These are phyloP conservation scores for Bipolaris sorokiniana DNA, from an alignment of 2,329 filamentous ascomycete genomes.

Conservation along the genomic window DNA sequence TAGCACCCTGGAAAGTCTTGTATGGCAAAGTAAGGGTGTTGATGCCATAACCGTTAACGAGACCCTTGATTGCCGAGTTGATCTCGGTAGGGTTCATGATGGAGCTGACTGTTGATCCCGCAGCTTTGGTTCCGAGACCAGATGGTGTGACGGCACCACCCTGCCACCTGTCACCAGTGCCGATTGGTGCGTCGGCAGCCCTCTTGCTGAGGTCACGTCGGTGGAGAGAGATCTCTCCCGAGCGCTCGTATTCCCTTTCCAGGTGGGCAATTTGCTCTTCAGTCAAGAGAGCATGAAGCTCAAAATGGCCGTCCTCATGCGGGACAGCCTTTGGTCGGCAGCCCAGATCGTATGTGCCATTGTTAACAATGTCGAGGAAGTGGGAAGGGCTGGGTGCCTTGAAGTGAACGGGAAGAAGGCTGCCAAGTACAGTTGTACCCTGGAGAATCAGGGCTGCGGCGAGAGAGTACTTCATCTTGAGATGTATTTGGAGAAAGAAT, in stretches of 20 bases:
- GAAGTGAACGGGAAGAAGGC: slow-evolving; percentile 41
- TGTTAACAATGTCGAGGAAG: slow-evolving; percentile 43
- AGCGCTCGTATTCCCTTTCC: slow-evolving; percentile 33
- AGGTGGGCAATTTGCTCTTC: slow-evolving; percentile 43
- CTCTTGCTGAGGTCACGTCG: slow-evolving; percentile 34
- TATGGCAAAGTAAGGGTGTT: slow-evolving; percentile 53
- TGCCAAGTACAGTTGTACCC: slow-evolving; percentile 36
- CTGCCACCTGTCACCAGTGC: slow-evolving; percentile 51
- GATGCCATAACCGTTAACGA: slow-evolving; percentile 52
- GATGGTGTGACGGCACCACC: slow-evolving; percentile 51
- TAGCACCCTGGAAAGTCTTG: slow-evolving; percentile 54
- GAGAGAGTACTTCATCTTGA: slow-evolving; percentile 43
- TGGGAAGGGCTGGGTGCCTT: slow-evolving; percentile 39
- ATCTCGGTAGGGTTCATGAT: slow-evolving; percentile 58
- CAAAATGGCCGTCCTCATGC: slow-evolving; percentile 39
- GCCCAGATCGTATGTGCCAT: slow-evolving; percentile 45
- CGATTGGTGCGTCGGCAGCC: slow-evolving; percentile 42
- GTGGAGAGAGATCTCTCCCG: slow-evolving; percentile 32
- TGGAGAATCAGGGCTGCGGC: slow-evolving; percentile 37
- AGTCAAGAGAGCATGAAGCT: slow-evolving; percentile 42
- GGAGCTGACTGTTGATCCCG: slow-evolving; percentile 47
- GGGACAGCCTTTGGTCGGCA: slow-evolving; percentile 42
- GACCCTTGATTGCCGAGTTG: slow-evolving; percentile 52
- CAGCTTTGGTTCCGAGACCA: slow-evolving; percentile 52
- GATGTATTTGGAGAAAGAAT: not conserved